Conservation (phyloP, 1,139 yeast genomes). For the Diutina sp. region DNA sequence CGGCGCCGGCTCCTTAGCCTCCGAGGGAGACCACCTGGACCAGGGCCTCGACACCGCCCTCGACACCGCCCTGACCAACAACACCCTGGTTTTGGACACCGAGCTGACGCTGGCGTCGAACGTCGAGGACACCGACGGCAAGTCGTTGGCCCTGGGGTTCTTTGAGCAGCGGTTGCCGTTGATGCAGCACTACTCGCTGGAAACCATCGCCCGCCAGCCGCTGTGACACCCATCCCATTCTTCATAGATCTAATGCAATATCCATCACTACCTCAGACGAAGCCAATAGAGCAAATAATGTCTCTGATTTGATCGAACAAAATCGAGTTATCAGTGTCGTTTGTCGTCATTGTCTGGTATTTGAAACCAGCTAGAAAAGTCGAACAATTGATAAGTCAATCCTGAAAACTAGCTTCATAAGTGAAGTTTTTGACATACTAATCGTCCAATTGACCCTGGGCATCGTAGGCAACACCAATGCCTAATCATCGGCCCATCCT, state of each 20-base stretch:
- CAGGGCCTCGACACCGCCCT: neutral
- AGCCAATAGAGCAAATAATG: too few species aligned
- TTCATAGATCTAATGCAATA: neutral
- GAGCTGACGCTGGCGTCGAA: neutral
- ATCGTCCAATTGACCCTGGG: too few species aligned
- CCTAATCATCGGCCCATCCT: too few species aligned
- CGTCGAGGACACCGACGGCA: constrained; percentile 4
- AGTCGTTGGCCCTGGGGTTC: neutral
- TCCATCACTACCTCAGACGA: too few species aligned
- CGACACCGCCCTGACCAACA: neutral
- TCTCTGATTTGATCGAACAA: too few species aligned
- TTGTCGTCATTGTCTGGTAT: too few species aligned
- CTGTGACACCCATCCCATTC: neutral
- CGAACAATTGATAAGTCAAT: too few species aligned
- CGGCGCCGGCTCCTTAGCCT: neutral
- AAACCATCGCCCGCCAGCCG: neutral
- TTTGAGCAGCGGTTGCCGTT: constrained; percentile 6
- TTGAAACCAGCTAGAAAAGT: too few species aligned
- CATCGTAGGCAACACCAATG: too few species aligned
- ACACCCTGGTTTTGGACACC: constrained; percentile 3
- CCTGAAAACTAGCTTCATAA: too few species aligned
- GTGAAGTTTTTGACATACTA: too few species aligned
- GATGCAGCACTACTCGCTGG: constrained; percentile 3
- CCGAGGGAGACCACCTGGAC: neutral
- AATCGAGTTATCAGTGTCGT: too few species aligned